Evolutionary conservation across 2,329 filamentous ascomycete species (phyloP).

Genomic region (Colletotrichum tanaceti): DNA sequence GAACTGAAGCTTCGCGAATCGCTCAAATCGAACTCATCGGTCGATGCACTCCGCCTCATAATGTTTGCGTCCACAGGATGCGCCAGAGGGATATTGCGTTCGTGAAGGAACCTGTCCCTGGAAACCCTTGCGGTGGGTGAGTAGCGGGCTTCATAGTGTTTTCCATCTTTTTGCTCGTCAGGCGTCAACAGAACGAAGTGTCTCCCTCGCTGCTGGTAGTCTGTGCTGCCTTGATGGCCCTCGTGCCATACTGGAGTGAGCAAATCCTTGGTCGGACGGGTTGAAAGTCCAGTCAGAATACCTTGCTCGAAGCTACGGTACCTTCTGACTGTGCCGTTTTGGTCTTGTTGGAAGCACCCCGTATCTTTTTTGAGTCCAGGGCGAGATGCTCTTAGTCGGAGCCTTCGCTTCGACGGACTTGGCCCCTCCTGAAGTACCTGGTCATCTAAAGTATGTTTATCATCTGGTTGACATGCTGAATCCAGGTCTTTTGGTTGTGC

Average conservation of each 20-base stretch:
- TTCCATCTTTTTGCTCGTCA: neutral
- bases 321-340: constrained; percentile 22
- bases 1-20: constrained; percentile 34
- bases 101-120: constrained; percentile 13
- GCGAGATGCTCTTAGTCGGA: constrained; percentile 45
- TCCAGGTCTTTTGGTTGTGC: neutral
- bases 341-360: neutral
- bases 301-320: neutral
- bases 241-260: neutral
- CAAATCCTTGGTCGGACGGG: constrained; percentile 6
- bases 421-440: neutral
- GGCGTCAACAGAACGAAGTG: constrained; percentile 9
- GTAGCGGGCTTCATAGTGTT: neutral
- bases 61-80: constrained; percentile 29
- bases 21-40: constrained; percentile 29
- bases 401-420: constrained; percentile 45
- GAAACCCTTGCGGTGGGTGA: neutral
- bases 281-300: neutral
- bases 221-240: neutral
- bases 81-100: constrained; percentile 34
- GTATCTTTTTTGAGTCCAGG: neutral
- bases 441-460: neutral
- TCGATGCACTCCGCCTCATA: constrained; percentile 26
- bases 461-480: neutral
- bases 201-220: constrained; percentile 22